Base-by-base conservation (phyloP, 352 stramenopile genomes). In the Globisporangium yorkense region DNA sequence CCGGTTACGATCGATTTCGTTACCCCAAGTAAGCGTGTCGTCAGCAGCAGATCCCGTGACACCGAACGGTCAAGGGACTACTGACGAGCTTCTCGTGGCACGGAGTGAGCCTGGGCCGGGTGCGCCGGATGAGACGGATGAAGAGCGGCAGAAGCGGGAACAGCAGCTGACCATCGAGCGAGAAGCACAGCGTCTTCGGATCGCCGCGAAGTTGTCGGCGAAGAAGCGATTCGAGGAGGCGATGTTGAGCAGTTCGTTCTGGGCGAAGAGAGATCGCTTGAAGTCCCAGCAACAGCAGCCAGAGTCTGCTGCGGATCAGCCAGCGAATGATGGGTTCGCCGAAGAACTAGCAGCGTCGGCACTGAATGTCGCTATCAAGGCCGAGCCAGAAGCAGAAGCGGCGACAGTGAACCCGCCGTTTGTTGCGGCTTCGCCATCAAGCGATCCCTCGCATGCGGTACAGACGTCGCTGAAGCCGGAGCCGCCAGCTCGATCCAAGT, bases 221-320 rank as follows among this genome's bases (percentile, higher is more conserved):
- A 77, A 87, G 47, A 90, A 92, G 56, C 68, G 82, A 2, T 74
- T 92, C 40, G 82, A 92, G 66, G 73, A 89, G 66, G 78, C 82
- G 5, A 89, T 85, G 60, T 72, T 75, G n/a, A 88, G 63, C 27
- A 81, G 72, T 35, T 58, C 70, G 1, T 86, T 87, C 49, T 88
- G 77, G 76, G 66, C 74, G 16, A 85, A 87, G 61, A 63, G 76
- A 18, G 75, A 88, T 29, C 63, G 84, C 21, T 37, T 70, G 15
- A 87, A 83, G 49, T 52, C 59, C 10, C 77, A 75, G 16, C 35
- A 24, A 24, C 29, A 18, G 18, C 41, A 43, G 12, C n/a, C 20
- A 10, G 43, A 27, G 13, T 13, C 43, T 24, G 43, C 13, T 20
- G 13, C 7, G 13, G 5, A n/a, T 10, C 43, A 47, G 18, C 43